Evolutionary conservation across 805 yeast species (phyloP).

Genomic region (Wickerhamiella galacta): DNA sequence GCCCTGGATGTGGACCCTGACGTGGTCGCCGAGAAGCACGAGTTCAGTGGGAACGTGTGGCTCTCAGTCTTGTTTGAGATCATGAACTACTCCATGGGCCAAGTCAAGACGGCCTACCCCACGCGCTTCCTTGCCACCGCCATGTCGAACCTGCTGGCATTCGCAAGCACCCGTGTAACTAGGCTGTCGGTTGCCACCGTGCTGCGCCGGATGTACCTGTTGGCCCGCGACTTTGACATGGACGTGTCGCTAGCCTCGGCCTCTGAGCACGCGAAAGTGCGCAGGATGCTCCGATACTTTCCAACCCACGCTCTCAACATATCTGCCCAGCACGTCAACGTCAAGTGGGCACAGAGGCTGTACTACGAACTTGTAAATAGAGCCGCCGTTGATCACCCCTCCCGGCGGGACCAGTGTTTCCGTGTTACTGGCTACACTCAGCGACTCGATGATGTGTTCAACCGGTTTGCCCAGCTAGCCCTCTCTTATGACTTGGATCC

Average conservation of each 20-base stretch:
- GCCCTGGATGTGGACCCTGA: conserved; percentile 8
- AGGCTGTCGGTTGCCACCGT: conserved; percentile 27
- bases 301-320: conserved; percentile 36
- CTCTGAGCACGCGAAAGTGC: conserved; percentile 32
- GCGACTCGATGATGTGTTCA: conserved; percentile 21
- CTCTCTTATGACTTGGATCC: conserved; percentile 52
- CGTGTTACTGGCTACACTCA: conserved; percentile 16
- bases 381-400: conserved; percentile 15
- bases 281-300: conserved; percentile 46
- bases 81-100: conserved; percentile 36
- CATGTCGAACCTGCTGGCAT: conserved; percentile 39
- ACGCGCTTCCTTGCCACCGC: conserved; percentile 64
- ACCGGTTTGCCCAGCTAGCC: conserved; percentile 34
- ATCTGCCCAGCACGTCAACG: conserved; percentile 19
- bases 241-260: conserved; percentile 20
- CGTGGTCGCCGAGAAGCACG: conserved; percentile 1
- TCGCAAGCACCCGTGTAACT: conserved; percentile 29
- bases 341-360: conserved; percentile 20
- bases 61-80: conserved; percentile 54
- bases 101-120: conserved; percentile 57
- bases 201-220: conserved; percentile 42
- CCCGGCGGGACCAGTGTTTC: conserved; percentile 16
- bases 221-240: conserved; percentile 36
- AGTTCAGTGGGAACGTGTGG: conserved; percentile 24
- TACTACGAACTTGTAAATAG: conserved; percentile 20